Evolutionary conservation across 805 yeast genomes (phyloP).

Genomic region (Teunomyces gatunensis): DNA sequence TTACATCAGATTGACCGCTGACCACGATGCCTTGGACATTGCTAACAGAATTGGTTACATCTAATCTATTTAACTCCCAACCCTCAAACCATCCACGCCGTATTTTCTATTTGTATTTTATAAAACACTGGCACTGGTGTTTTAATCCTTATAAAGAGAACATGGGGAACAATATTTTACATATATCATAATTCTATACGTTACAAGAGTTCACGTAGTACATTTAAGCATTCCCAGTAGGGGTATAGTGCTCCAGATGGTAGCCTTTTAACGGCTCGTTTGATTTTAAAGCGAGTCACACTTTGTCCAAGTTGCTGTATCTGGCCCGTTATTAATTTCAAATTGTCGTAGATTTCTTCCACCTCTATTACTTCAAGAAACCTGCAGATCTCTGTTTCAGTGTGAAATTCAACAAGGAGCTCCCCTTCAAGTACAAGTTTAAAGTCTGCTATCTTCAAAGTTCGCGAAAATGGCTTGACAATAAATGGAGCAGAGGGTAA

Average conservation of each 20-base stretch:
- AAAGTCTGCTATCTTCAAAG: constrained; percentile 25
- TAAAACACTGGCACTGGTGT: constrained; percentile 9
- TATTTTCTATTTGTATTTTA: constrained; percentile 11
- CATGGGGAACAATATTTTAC: constrained; percentile 5
- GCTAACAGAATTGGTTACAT: constrained; percentile 99
- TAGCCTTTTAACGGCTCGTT: constrained; percentile 4
- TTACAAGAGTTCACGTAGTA: constrained; percentile 9
- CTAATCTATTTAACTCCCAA: constrained; percentile 41
- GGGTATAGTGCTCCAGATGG: constrained; percentile 8
- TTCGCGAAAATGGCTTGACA: constrained; percentile 28
- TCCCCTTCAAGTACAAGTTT: constrained; percentile 15
- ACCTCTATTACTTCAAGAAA: constrained; percentile 19
- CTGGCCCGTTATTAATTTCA: constrained; percentile 7
- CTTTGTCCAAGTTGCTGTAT: constrained; percentile 3
- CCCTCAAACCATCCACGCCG: constrained; percentile 8
- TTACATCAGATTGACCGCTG: constrained; percentile 97
- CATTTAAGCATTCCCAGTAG: constrained; percentile 15
- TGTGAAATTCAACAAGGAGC: constrained; percentile 18
- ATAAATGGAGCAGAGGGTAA: constrained; percentile 19
- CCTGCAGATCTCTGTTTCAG: constrained; percentile 22
- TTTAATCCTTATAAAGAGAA: constrained; percentile 11
- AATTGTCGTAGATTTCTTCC: constrained; percentile 10
- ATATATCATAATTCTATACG: constrained; percentile 7
- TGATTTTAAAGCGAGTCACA: not conserved
- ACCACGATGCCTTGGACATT: constrained; percentile 98